Percentiles rank a stretch among this genome's conserved stretches.
These are phyloP conservation scores for Cutaneotrichosporon mucoides DNA, from an alignment of 1,284 basidiomycete species.

Conservation along the genomic window DNA sequence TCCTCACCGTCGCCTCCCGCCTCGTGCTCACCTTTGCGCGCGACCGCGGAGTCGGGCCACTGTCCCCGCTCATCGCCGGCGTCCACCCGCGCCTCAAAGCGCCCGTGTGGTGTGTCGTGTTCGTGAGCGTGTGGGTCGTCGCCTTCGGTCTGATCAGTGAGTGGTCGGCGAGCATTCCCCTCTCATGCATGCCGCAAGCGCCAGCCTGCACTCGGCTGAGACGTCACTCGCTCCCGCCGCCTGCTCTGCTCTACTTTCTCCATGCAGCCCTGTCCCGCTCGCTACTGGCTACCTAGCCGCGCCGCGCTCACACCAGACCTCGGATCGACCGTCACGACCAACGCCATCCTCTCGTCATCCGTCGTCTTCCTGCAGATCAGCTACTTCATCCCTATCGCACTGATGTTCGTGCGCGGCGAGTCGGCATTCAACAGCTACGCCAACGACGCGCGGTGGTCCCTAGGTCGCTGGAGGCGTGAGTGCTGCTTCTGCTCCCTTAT, in stretches of 20 bases:
- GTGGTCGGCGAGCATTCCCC: neutral
- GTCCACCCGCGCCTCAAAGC: constrained; percentile 20
- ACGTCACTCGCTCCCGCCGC: too few relatives aligned
- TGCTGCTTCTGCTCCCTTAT: constrained; percentile 2
- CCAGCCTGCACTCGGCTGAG: too few relatives aligned
- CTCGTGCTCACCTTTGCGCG: constrained; percentile 11
- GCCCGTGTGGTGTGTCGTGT: constrained; percentile 22
- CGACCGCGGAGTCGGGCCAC: constrained; percentile 5
- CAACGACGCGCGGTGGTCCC: constrained; percentile 31
- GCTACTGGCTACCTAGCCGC: too few relatives aligned
- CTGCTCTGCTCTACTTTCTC: too few relatives aligned
- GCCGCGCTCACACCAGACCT: constrained; percentile 40
- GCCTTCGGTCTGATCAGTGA: constrained; percentile 52
- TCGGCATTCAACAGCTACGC: constrained; percentile 39
- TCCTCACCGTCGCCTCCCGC: constrained; percentile 23
- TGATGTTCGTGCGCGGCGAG: constrained; percentile 49
- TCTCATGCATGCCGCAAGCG: too few relatives aligned
- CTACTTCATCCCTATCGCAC: constrained; percentile 43
- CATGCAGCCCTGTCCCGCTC: too few relatives aligned
- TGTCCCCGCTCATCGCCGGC: neutral
- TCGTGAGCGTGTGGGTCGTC: constrained; percentile 46
- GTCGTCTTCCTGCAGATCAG: constrained; percentile 28
- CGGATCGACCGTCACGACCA: constrained; percentile 54
- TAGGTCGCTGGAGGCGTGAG: constrained; percentile 35
- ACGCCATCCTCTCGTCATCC: constrained; percentile 48